These are phyloP conservation scores for Nicotiana paniculata DNA, from an alignment of 257 asterid genomes.

Conservation along the genomic window DNA sequence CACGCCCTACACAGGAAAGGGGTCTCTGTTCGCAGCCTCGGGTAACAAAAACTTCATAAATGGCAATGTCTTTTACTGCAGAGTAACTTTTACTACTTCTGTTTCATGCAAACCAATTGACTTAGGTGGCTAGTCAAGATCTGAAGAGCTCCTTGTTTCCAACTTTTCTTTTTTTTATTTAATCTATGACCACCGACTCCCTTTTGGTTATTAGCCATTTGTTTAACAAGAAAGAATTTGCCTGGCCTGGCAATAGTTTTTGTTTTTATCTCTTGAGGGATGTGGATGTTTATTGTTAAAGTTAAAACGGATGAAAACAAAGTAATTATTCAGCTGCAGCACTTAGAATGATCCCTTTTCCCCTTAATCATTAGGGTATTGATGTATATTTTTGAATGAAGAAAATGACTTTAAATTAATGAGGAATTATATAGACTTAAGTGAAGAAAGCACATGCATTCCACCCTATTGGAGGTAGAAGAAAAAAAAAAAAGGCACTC, in stretches of 20 bases:
- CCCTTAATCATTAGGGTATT: constrained; percentile 12
- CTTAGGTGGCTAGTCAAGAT: not conserved
- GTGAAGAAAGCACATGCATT: constrained; percentile 53
- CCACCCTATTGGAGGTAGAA: constrained; percentile 45
- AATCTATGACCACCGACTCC: not conserved
- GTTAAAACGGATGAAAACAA: constrained; percentile 3
- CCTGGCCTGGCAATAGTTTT: not conserved
- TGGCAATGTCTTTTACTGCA: constrained; percentile 3
- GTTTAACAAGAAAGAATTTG: not conserved
- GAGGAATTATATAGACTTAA: constrained; percentile 19
- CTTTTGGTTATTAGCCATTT: not conserved
- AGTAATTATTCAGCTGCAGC: not conserved
- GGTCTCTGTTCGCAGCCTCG: constrained; percentile 25
- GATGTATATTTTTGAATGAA: constrained; percentile 12
- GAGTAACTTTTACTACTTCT: constrained; percentile 7
- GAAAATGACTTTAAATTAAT: constrained; percentile 20
- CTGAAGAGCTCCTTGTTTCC: not conserved
- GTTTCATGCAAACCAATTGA: constrained; percentile 13
- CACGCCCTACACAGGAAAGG: constrained; percentile 37
- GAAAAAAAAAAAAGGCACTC: constrained; percentile 18
- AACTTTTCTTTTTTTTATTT: not conserved
- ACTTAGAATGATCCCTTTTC: not conserved
- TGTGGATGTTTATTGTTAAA: not conserved
- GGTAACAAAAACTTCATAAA: constrained; percentile 16
- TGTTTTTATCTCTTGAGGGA: not conserved